Evolutionary conservation across 129 eudicot genomes (phyloP), one percentile per base, ranked within the genome.

Genomic region (Heracleum sosnowskyi): DNA sequence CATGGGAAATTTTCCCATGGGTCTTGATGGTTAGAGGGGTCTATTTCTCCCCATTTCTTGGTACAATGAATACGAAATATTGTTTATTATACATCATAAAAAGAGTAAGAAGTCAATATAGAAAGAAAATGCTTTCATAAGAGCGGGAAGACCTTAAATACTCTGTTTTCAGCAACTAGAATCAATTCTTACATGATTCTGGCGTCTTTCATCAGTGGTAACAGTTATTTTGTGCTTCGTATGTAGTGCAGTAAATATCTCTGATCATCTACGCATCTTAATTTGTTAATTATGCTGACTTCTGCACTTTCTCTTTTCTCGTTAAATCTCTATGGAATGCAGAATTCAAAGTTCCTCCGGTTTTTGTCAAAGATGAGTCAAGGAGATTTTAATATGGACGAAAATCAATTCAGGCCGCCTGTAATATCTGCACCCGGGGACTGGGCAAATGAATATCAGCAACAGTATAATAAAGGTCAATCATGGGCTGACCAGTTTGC

Each of bases 351-450:
- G 84, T 95, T 95, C 80, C 90, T 91, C 83, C 97, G 92, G 64
- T 92, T 95, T 90, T 92, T 95, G 64, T 95, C 98, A 39, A 95
- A 95, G 91, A 95, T 95, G 98, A 95, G 98, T 78, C 97, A 96
- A 71, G 98, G 98, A 41, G 98, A 95, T 82, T 73, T 95, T 57
- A 87, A 89, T 66, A 88, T 92, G 39, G 96, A 90, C 83, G 98
- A 90, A 76, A 92, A 95, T 79, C 97, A 91, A 81, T 77, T 95
- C 81, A 91, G 87, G 85, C 88, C 89, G 28, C 80, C 79, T 77
- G 73, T 81, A 60, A 13, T 76, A 11, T 64, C 90, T 77, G 87
- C 88, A 76, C 81, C 87, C 71, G 93, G 89, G 51, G 97, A 90
- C 80, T 91, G 98, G 98, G 98, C 97, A 81, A 85, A 92, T 68